These are phyloP conservation scores for Solanum pennellii DNA, from an alignment of 257 asterid genomes.

Conservation along the genomic window DNA sequence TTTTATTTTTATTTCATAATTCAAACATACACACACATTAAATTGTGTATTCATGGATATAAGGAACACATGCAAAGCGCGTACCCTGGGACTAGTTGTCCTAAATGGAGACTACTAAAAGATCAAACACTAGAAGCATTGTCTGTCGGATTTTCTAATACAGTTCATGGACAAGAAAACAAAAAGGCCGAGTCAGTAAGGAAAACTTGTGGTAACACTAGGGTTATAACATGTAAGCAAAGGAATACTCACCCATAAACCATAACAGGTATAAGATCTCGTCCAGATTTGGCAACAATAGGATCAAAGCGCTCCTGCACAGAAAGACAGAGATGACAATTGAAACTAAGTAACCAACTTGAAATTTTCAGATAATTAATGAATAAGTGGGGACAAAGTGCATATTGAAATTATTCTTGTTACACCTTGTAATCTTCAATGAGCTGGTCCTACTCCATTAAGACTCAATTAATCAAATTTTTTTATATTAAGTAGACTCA, in stretches of 20 bases:
- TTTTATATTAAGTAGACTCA: background rate
- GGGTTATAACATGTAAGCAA: background rate
- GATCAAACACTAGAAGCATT: background rate
- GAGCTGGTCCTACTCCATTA: background rate
- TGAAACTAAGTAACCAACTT: background rate
- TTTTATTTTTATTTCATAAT: background rate
- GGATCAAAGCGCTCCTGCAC: conserved; percentile 97
- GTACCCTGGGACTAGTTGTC: background rate
- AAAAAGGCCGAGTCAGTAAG: background rate
- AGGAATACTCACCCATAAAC: conserved; percentile 77
- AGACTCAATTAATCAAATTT: background rate
- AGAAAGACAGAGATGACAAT: conserved; percentile 1
- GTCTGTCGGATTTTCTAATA: background rate
- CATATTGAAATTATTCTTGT: background rate
- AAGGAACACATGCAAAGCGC: background rate
- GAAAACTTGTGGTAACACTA: background rate
- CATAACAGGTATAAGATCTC: conserved; percentile 99
- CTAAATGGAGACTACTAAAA: background rate
- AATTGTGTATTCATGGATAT: background rate
- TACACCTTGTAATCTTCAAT: background rate
- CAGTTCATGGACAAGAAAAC: background rate
- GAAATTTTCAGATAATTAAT: background rate
- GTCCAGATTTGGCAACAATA: conserved; percentile 84
- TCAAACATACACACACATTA: background rate
- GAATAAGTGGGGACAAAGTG: background rate